Percentiles rank a stretch among this genome's conserved stretches.
Conservation (phyloP, 2,329 filamentous ascomycete species). For the Cylindrodendrum hubeiense region DNA sequence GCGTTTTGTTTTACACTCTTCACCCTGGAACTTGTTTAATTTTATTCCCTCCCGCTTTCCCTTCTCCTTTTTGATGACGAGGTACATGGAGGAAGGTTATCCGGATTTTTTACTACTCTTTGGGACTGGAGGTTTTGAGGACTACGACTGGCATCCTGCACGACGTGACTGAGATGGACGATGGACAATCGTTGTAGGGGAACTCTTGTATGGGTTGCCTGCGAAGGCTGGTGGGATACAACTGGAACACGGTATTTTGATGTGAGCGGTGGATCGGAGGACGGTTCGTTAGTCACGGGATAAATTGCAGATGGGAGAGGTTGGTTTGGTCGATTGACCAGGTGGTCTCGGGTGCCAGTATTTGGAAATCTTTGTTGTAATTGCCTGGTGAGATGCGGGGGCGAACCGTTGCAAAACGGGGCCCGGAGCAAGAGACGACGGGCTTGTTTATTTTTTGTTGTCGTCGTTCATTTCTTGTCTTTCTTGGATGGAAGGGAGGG, state of each 20-base stretch:
- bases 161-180: slow-evolving; percentile 33
- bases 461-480: slow-evolving; percentile 27
- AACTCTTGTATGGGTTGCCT: slow-evolving; percentile 14
- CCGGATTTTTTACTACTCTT: slow-evolving; percentile 34
- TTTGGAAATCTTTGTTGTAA: slow-evolving; percentile 33
- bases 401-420: slow-evolving; percentile 31
- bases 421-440: slow-evolving; percentile 26
- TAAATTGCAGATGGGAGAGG: slow-evolving; percentile 29
- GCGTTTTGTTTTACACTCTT: slow-evolving; percentile 34
- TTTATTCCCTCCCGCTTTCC: slow-evolving; percentile 27
- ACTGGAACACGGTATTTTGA: slow-evolving; percentile 20
- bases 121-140: slow-evolving; percentile 35
- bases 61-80: slow-evolving; percentile 30
- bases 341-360: slow-evolving; percentile 11
- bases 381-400: slow-evolving; percentile 33
- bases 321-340: slow-evolving; percentile 11
- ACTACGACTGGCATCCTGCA: slow-evolving; percentile 25
- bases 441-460: slow-evolving; percentile 35
- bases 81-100: slow-evolving; percentile 28
- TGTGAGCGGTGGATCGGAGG: slow-evolving; percentile 7
- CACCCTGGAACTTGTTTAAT: slow-evolving; percentile 43
- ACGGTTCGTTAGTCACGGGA: slow-evolving; percentile 20
- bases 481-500: slow-evolving; percentile 29
- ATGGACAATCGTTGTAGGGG: slow-evolving; percentile 27
- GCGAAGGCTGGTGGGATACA: slow-evolving; percentile 22